A percentile compares a stretch with the other conserved stretches of the same genome.
phyloP scores from a whole-genome alignment of 257 asterid genomes.

The Nicotiana undulata region DNA sequence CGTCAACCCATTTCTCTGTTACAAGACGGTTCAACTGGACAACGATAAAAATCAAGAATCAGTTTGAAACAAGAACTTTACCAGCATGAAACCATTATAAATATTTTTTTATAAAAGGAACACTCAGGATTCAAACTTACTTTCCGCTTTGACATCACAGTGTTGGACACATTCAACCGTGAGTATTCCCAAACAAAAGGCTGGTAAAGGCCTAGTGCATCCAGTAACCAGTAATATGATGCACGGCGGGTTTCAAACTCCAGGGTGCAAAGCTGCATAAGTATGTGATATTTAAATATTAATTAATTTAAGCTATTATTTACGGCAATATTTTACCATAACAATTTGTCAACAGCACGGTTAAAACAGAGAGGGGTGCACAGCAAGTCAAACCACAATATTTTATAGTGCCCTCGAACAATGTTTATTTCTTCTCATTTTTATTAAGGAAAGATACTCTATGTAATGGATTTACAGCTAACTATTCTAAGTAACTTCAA shows the following conservation, averaged over 20 bases:
- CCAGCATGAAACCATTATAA: background rate
- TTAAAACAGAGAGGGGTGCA: background rate
- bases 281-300: conserved; percentile 1
- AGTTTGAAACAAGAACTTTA: conserved; percentile 7
- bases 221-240: conserved; percentile 87
- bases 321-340: background rate
- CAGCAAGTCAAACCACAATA: background rate
- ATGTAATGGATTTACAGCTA: background rate
- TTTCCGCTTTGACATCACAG: conserved; percentile 96
- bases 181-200: conserved; percentile 95
- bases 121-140: conserved; percentile 26
- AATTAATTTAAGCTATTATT: background rate
- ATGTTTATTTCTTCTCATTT: background rate
- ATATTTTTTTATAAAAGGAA: background rate
- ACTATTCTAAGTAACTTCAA: background rate
- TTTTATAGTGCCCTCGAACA: background rate
- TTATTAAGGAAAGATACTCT: background rate
- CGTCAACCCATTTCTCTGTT: conserved; percentile 83
- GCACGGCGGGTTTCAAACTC: conserved; percentile 97
- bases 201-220: conserved; percentile 69
- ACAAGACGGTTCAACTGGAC: conserved; percentile 86
- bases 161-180: conserved; percentile 71
- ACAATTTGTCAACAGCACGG: background rate
- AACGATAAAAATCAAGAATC: conserved; percentile 8
- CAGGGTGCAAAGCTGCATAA: conserved; percentile 77